These are phyloP conservation scores for Hypoxylon sp. DNA, from an alignment of 2,329 filamentous ascomycete species.

Conservation along the genomic window DNA sequence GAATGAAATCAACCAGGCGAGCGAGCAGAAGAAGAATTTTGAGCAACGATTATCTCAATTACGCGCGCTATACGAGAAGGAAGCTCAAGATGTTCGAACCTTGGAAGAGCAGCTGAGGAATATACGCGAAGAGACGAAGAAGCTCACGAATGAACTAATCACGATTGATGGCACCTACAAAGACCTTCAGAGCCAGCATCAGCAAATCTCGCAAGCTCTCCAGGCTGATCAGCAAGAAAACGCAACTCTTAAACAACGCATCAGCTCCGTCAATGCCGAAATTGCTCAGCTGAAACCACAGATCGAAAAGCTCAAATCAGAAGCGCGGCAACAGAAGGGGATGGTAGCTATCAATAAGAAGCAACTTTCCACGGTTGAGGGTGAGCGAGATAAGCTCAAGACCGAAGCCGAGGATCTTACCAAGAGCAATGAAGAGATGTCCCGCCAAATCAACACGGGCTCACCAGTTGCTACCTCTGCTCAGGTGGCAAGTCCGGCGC, in stretches of 20 bases:
- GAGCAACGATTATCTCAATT: constrained; percentile 90
- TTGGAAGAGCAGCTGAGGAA: constrained; percentile 85
- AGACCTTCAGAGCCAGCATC: constrained; percentile 86
- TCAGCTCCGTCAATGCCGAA: constrained; percentile 84
- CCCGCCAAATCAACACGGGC: constrained; percentile 65
- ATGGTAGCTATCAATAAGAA: constrained; percentile 99
- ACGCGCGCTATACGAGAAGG: constrained; percentile 90
- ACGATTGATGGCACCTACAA: constrained; percentile 84
- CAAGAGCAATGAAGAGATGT: constrained; percentile 71
- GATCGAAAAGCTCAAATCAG: constrained; percentile 91
- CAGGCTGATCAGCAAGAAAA: constrained; percentile 94
- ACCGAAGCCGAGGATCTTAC: constrained; percentile 78
- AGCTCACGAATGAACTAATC: constrained; percentile 85
- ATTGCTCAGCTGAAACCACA: constrained; percentile 87
- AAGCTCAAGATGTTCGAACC: constrained; percentile 86
- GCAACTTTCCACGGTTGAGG: constrained; percentile 89
- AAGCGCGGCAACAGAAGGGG: constrained; percentile 95
- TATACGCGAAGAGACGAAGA: constrained; percentile 84
- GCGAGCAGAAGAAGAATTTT: constrained; percentile 91
- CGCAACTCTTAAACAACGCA: constrained; percentile 84
- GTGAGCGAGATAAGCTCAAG: constrained; percentile 89
- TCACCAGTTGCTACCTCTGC: constrained; percentile 62
- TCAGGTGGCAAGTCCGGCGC: constrained; percentile 76
- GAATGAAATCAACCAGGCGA: constrained; percentile 84
- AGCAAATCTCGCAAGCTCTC: constrained; percentile 78